Evolutionary conservation across 768 basidiomycete genomes (phyloP).

Genomic region (Lactarius sanguifluus): DNA sequence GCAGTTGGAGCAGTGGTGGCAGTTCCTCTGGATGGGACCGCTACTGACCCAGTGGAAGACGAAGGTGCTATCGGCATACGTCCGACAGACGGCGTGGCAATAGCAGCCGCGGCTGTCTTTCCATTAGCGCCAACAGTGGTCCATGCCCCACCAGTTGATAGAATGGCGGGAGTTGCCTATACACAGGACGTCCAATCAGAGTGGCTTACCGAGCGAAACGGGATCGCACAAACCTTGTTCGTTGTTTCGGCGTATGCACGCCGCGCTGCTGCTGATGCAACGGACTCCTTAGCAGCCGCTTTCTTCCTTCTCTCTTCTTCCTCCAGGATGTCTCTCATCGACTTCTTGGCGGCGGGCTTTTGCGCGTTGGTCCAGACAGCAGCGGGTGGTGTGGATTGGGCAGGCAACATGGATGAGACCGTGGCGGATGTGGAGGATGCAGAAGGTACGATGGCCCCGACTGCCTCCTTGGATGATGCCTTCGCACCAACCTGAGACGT

Average conservation of each 20-base stretch:
- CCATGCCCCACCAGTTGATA: constrained; percentile 61
- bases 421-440: constrained; percentile 43
- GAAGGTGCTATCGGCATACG: constrained; percentile 39
- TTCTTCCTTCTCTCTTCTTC: constrained; percentile 91
- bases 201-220: constrained; percentile 13
- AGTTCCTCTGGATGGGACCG: constrained; percentile 32
- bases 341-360: constrained; percentile 71
- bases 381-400: constrained; percentile 32
- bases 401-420: constrained; percentile 31
- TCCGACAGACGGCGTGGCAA: constrained; percentile 40
- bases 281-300: constrained; percentile 43
- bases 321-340: constrained; percentile 98
- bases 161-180: constrained; percentile 28
- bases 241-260: constrained; percentile 80
- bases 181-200: constrained; percentile 16
- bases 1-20: constrained; percentile 5
- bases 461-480: constrained; percentile 31
- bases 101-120: constrained; percentile 46
- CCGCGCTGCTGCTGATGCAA: constrained; percentile 55
- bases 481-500: constrained; percentile 70
- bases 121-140: constrained; percentile 83
- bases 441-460: constrained; percentile 43
- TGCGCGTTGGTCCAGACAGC: constrained; percentile 75
- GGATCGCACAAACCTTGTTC: constrained; percentile 53
- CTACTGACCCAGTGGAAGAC: constrained; percentile 37